Percentiles rank a stretch among this genome's conserved stretches.
phyloP scores from a whole-genome alignment of 1,139 yeast species.

The Eremothecium sinecaudum region DNA sequence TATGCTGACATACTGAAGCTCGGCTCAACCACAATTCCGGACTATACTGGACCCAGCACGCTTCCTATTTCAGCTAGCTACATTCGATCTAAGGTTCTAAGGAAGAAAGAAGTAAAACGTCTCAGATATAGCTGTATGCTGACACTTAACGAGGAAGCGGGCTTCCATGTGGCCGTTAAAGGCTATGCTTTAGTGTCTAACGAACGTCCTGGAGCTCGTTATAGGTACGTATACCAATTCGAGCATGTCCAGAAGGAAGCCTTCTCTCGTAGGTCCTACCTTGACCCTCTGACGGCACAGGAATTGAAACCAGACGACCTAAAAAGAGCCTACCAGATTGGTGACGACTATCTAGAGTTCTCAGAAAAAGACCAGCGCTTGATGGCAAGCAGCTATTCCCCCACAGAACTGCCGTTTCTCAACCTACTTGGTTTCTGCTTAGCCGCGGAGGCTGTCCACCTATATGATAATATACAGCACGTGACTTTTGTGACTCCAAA shows the following conservation, averaged over 20 bases:
- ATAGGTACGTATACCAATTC: constrained; percentile 42
- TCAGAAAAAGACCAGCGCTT: constrained; percentile 29
- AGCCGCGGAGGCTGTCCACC: constrained; percentile 35
- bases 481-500: constrained; percentile 55
- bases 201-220: constrained; percentile 39
- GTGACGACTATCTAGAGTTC: constrained; percentile 37
- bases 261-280: constrained; percentile 37
- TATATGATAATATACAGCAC: constrained; percentile 44
- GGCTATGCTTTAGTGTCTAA: constrained; percentile 61
- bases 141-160: constrained; percentile 36
- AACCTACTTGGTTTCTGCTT: constrained; percentile 61
- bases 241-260: constrained; percentile 48
- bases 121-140: constrained; percentile 55
- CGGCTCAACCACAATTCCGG: background rate
- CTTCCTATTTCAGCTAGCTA: constrained; percentile 39
- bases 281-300: constrained; percentile 39
- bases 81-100: constrained; percentile 42
- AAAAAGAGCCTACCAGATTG: constrained; percentile 36
- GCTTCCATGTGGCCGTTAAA: constrained; percentile 51
- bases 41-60: constrained; percentile 33
- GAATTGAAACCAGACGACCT: constrained; percentile 33
- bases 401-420: constrained; percentile 34
- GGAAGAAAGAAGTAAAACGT: constrained; percentile 54
- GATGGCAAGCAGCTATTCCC: constrained; percentile 32
- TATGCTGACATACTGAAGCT: constrained; percentile 48